Base-by-base conservation (phyloP, 148 eudicot genomes). In the Chenopodium suecicum region DNA sequence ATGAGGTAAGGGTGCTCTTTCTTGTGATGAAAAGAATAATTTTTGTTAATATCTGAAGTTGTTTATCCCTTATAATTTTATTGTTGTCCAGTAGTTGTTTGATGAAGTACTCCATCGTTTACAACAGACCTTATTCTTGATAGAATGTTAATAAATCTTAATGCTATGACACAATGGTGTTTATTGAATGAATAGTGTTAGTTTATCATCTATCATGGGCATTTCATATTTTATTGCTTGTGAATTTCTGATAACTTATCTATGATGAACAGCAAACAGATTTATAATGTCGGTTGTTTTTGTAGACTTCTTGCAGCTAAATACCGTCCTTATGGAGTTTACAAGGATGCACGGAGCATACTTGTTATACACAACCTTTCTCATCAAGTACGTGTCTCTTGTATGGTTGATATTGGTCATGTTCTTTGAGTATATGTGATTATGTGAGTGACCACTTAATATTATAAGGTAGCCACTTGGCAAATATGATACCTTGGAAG, bases 291-390 rank as follows among this genome's bases (percentile, higher is more conserved):
- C 11, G 31, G 78, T 72, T 80, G 25, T 79, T 54, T 78, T 34
- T 86, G 54, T 85, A 97, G 99, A 81, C 98, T 97, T 79, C 82
- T 97, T 79, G 97, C 99, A 47, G 92, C 99, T 50, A 97, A 94
- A 85, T 97, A 97, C 84, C 99, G 99, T 79, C 92, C 99, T 9
- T 82, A 90, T 86, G 98, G 98, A 89, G 98, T 97, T 75, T 97
- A 97, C 78, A 97, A 97, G 90, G 97, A 94, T 90, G 94, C 98
- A 74, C 88, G 99, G 78, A 90, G 92, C 83, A 82, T 94, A 79
- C 87, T 94, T 77, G 91, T 92, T 67, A 88, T 96, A 81, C 99
- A 96, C 88, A 94, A 96, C 85, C 90, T 96, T 66, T 90, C 95
- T 77, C 99, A 96, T 89, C 99, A 96, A 89, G 99, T 94, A 83